These are phyloP conservation scores for Trichoderma gracile DNA, from an alignment of 2,329 filamentous ascomycete species.

Conservation along the genomic window DNA sequence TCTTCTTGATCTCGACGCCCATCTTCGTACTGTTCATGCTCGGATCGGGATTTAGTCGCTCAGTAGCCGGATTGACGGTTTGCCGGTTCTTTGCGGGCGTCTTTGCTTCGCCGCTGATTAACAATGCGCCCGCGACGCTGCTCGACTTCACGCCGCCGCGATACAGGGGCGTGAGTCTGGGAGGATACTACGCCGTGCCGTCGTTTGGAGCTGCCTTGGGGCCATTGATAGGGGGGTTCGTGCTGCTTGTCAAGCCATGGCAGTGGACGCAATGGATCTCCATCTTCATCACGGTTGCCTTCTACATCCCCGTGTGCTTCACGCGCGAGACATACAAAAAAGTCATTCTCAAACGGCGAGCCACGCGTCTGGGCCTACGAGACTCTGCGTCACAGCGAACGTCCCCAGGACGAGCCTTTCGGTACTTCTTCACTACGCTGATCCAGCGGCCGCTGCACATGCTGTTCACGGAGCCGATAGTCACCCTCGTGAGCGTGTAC, in stretches of 20 bases:
- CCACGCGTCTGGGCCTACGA: slow-evolving; percentile 39
- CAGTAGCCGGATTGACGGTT: slow-evolving; percentile 69
- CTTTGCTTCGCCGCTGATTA: slow-evolving; percentile 63
- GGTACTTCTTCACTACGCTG: slow-evolving; percentile 44
- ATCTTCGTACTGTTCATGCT: slow-evolving; percentile 73
- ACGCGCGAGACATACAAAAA: slow-evolving; percentile 64
- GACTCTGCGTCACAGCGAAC: slow-evolving; percentile 34
- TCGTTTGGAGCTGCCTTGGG: slow-evolving; percentile 65
- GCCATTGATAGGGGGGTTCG: slow-evolving; percentile 67
- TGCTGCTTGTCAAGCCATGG: slow-evolving; percentile 65
- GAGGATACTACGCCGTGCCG: slow-evolving; percentile 64
- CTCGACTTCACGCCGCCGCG: slow-evolving; percentile 59
- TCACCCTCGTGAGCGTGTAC: slow-evolving; percentile 65
- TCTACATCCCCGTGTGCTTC: slow-evolving; percentile 60
- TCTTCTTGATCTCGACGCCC: slow-evolving; percentile 54
- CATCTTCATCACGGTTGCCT: slow-evolving; percentile 45
- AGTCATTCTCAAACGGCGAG: slow-evolving; percentile 52
- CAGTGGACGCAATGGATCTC: slow-evolving; percentile 52
- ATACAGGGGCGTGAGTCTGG: slow-evolving; percentile 59
- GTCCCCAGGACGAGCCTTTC: slow-evolving; percentile 32
- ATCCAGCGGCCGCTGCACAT: slow-evolving; percentile 67
- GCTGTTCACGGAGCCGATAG: slow-evolving; percentile 70
- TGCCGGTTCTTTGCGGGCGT: slow-evolving; percentile 68
- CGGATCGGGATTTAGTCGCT: slow-evolving; percentile 65
- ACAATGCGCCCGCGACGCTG: slow-evolving; percentile 63